phyloP scores from a whole-genome alignment of 805 yeast species.

The Tetrapisispora phaffii region DNA sequence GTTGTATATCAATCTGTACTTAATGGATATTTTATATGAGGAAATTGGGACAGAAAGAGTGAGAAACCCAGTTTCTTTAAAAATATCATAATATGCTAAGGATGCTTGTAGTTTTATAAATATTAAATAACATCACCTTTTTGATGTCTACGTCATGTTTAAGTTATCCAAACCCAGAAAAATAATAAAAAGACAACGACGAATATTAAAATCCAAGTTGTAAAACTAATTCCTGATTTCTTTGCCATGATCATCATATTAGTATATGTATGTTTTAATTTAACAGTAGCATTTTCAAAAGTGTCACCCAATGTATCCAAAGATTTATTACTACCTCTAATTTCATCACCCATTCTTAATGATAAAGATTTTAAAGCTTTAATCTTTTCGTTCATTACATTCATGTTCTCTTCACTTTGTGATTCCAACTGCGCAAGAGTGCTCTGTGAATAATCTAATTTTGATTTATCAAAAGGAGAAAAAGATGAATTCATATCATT shows the following conservation, averaged over 20 bases:
- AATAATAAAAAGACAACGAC: slow-evolving; percentile 41
- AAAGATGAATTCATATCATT: slow-evolving; percentile 13
- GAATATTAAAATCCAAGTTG: slow-evolving; percentile 47
- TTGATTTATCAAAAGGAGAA: slow-evolving; percentile 35
- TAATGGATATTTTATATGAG: too few species aligned
- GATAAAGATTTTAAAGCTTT: slow-evolving; percentile 46
- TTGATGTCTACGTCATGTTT: neutral
- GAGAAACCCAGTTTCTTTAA: neutral
- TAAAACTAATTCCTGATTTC: slow-evolving; percentile 52
- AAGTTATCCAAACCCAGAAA: slow-evolving; percentile 38
- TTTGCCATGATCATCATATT: slow-evolving; percentile 57
- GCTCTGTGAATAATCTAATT: slow-evolving; percentile 40
- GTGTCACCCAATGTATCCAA: slow-evolving; percentile 34
- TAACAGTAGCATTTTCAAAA: slow-evolving; percentile 38
- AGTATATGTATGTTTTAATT: slow-evolving; percentile 43
- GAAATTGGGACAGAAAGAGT: neutral
- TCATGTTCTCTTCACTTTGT: slow-evolving; percentile 47
- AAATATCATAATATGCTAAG: neutral
- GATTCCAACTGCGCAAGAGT: slow-evolving; percentile 52
- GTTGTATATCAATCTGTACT: neutral
- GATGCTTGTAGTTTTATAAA: neutral
- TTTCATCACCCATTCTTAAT: slow-evolving; percentile 54
- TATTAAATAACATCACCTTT: neutral
- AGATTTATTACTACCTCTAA: slow-evolving; percentile 42
- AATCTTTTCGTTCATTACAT: slow-evolving; percentile 45